phyloP scores from a whole-genome alignment of 208 protist genomes.

The Vickermania ingenoplastis region DNA sequence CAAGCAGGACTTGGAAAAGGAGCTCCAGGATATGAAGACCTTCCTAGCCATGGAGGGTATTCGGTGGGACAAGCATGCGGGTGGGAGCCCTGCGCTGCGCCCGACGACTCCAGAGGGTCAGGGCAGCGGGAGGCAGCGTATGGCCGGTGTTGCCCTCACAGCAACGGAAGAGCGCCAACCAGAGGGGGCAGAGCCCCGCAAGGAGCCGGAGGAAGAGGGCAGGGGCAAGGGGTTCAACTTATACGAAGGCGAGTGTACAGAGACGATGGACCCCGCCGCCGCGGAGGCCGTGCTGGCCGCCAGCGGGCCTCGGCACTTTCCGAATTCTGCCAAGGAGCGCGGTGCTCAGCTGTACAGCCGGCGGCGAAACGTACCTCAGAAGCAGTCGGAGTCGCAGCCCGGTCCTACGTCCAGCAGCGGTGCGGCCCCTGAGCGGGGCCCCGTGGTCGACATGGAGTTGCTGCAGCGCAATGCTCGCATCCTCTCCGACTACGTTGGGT shows the following conservation, averaged over 20 bases:
- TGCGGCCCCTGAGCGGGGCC: background rate
- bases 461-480: slow-evolving; percentile 68
- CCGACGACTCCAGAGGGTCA: background rate
- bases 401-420: background rate
- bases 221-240: no score
- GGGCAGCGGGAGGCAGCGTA: background rate
- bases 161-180: background rate
- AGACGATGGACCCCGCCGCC: background rate
- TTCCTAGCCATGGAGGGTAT: slow-evolving; percentile 46
- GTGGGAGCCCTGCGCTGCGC: background rate
- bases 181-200: background rate
- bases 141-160: background rate
- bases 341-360: slow-evolving; percentile 4
- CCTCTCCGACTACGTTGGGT: slow-evolving; percentile 78
- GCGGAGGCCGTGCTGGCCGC: background rate
- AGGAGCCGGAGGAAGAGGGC: background rate
- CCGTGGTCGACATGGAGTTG: slow-evolving; percentile 44
- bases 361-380: background rate
- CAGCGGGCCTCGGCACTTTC: background rate
- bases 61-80: slow-evolving; percentile 11
- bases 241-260: background rate
- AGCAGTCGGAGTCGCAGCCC: background rate
- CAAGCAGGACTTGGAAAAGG: slow-evolving; percentile 47
- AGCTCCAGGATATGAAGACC: slow-evolving; percentile 28
- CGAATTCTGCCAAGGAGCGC: background rate